Conservation (phyloP, 2,329 filamentous ascomycete species). For the Calonectria honghensis region DNA sequence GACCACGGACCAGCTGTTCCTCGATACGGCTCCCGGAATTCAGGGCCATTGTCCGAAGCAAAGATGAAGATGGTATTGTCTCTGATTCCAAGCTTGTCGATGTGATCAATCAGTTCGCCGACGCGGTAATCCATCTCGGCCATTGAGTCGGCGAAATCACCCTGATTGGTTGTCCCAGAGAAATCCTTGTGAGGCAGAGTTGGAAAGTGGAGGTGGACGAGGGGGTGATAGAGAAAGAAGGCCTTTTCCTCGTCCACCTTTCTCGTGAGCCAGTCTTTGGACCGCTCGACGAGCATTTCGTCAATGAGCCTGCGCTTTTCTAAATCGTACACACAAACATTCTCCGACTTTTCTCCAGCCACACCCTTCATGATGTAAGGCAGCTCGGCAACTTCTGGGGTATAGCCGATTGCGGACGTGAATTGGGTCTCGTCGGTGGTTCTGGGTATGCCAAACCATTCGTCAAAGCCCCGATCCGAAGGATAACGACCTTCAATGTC, state of each 20-base stretch:
- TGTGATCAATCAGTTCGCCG: slow-evolving; percentile 57
- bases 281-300: slow-evolving; percentile 57
- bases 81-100: slow-evolving; percentile 54
- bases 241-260: slow-evolving; percentile 50
- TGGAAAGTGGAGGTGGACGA: slow-evolving; percentile 59
- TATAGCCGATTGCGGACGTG: slow-evolving; percentile 57
- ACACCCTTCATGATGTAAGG: slow-evolving; percentile 60
- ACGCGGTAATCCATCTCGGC: slow-evolving; percentile 59
- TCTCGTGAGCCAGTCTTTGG: slow-evolving; percentile 57
- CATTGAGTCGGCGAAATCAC: slow-evolving; percentile 59
- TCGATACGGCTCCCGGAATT: slow-evolving; percentile 57
- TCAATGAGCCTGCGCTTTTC: slow-evolving; percentile 57
- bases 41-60: slow-evolving; percentile 60
- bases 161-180: slow-evolving; percentile 53
- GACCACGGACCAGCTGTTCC: slow-evolving; percentile 60
- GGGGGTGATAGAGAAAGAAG: slow-evolving; percentile 60
- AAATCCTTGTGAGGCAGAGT: slow-evolving; percentile 58
- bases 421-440: slow-evolving; percentile 62
- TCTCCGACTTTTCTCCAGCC: slow-evolving; percentile 53
- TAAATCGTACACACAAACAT: slow-evolving; percentile 59
- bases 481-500: slow-evolving; percentile 60
- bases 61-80: slow-evolving; percentile 60
- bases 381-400: slow-evolving; percentile 58
- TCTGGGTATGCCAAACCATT: slow-evolving; percentile 61
- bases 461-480: slow-evolving; percentile 60